Base-by-base conservation (phyloP, 2,329 filamentous ascomycete genomes). In the Sporothrix protearum region DNA sequence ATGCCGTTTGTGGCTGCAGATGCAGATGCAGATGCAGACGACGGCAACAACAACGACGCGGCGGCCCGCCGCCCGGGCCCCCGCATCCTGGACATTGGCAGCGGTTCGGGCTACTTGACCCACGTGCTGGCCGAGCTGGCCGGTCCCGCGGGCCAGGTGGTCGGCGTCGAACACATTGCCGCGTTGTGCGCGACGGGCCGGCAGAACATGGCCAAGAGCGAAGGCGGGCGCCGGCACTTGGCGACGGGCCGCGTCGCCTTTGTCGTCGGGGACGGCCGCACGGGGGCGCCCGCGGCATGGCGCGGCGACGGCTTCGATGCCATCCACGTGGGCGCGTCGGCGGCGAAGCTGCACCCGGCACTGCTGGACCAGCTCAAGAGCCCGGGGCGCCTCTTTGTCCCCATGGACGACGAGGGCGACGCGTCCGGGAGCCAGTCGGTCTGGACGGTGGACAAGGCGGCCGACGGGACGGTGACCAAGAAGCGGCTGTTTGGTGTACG, bases 311-410 rank as follows among this genome's bases (percentile, higher is more conserved):
- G 47, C 39, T 99, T 95, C 85, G 93, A 98, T 84, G 94, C 92
- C 2, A 98, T 99, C 73, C 96, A 98, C 79, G 96, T 98, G 2
- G 96, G 96, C 0, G 96, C 96, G 0, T 92, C 93, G 8, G 95
- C 95, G 0, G 86, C 82, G 30, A 86, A 89, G 77, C 81, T 97
- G 70, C 94, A 97, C 78, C 78, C 86, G 22, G 86, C 87, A 72
- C 81, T 98, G 75, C 81, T 97, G 61, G 86, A 89, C 39, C 96
- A 98, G 82, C 82, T 99, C 75, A 89, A 88, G 74, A 82, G 86
- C 2, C 95, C 95, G 0, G 96, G 96, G 0, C 85, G 91, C 74
- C 85, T 96, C 81, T 95, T 96, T 78, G 92, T 96, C 12, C 92
- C 92, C 0, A 88, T 95, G 1, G 88, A 90, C 70, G 86, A 88